phyloP scores from a whole-genome alignment of 2,329 filamentous ascomycete species.

The Curvularia sp. region DNA sequence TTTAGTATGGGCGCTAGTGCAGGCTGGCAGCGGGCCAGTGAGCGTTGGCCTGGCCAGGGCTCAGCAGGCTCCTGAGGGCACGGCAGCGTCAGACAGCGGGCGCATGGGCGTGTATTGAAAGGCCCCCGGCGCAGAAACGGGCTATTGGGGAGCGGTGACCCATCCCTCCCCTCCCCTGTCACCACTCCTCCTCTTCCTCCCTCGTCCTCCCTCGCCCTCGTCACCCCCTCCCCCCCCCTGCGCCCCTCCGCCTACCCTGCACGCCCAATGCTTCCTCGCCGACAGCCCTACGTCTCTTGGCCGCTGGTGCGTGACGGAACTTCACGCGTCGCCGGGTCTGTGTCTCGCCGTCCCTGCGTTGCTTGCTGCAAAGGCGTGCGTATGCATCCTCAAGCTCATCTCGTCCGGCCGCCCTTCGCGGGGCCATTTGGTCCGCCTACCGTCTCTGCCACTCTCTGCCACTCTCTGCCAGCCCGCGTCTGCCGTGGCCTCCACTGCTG shows the following conservation, averaged over 20 bases:
- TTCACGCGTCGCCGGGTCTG: conserved; percentile 27
- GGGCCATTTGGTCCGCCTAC: background rate
- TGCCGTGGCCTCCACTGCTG: conserved; percentile 8
- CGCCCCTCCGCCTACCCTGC: conserved; percentile 15
- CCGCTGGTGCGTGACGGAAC: conserved; percentile 16
- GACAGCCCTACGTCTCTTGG: conserved; percentile 39
- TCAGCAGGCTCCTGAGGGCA: conserved; percentile 32
- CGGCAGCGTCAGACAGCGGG: conserved; percentile 34
- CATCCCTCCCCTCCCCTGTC: conserved; percentile 1
- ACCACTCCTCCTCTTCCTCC: background rate
- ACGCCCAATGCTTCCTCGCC: conserved; percentile 20
- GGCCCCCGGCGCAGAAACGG: conserved; percentile 22
- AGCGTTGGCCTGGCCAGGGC: conserved; percentile 32
- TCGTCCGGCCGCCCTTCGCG: background rate
- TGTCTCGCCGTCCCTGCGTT: conserved; percentile 31
- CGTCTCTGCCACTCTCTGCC: background rate
- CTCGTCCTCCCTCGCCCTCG: conserved; percentile 18
- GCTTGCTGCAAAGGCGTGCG: conserved; percentile 9
- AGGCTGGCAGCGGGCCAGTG: conserved; percentile 38
- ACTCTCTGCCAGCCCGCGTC: background rate
- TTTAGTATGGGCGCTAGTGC: conserved; percentile 42
- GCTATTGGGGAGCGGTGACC: conserved; percentile 38
- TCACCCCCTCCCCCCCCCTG: conserved; percentile 15
- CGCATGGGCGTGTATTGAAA: conserved; percentile 28
- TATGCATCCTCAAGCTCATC: conserved; percentile 2